Evolutionary conservation across 179 eudicot species (phyloP).

Genomic region (Spergularia azorica): DNA sequence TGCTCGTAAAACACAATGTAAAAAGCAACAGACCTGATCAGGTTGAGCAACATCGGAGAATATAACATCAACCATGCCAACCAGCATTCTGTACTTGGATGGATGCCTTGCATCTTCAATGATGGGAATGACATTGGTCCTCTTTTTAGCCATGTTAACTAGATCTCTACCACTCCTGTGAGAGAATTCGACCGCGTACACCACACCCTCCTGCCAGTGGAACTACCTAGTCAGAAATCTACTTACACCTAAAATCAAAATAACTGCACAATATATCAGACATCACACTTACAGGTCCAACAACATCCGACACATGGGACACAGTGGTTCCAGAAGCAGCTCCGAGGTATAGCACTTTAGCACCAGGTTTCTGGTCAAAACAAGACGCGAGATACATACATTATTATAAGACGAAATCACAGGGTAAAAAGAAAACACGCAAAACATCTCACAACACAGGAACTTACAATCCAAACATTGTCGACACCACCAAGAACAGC

Average conservation of each 20-base stretch:
- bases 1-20: no score
- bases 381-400: background rate
- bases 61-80: slow-evolving; percentile 94
- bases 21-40: slow-evolving; percentile 69
- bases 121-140: slow-evolving; percentile 90
- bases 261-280: background rate
- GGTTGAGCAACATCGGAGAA: slow-evolving; percentile 99
- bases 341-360: slow-evolving; percentile 80
- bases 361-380: slow-evolving; percentile 64
- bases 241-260: background rate
- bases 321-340: slow-evolving; percentile 99
- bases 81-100: slow-evolving; percentile 87
- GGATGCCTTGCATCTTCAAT: slow-evolving; percentile 99
- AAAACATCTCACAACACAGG: background rate
- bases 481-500: slow-evolving; percentile 74
- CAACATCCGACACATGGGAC: slow-evolving; percentile 90
- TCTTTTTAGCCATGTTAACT: slow-evolving; percentile 94
- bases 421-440: background rate
- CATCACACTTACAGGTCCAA: slow-evolving; percentile 75
- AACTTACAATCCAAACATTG: slow-evolving; percentile 65
- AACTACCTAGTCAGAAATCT: background rate
- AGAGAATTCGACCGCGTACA: slow-evolving; percentile 92
- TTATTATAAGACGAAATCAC: background rate
- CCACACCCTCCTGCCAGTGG: slow-evolving; percentile 64
- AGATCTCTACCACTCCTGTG: slow-evolving; percentile 96